Evolutionary conservation across 208 protist genomes (phyloP).

Genomic region (Acanthamoeba rhysodes): DNA sequence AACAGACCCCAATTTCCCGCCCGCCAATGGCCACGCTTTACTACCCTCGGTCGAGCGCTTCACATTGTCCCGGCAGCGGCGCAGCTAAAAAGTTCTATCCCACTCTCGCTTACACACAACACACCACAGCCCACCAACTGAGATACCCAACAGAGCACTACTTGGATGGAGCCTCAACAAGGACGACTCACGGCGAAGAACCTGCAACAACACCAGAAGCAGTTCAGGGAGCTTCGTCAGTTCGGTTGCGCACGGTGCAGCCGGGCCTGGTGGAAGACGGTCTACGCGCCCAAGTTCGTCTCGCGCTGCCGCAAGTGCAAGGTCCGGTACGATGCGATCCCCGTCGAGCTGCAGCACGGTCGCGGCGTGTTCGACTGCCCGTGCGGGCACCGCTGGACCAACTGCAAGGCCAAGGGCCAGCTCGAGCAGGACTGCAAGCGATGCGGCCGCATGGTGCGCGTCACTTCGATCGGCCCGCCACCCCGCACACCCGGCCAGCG

Average conservation of each 20-base stretch:
- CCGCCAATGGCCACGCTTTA: too few relatives aligned
- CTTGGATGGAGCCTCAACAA: too few relatives aligned
- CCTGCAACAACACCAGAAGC: neutral
- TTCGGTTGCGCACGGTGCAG: neutral
- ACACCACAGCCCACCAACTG: too few relatives aligned
- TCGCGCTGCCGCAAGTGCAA: neutral
- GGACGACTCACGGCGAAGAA: neutral
- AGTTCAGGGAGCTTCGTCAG: constrained; percentile 21
- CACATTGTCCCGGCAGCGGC: too few relatives aligned
- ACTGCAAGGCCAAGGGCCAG: constrained; percentile 39
- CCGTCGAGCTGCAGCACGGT: neutral
- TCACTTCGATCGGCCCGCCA: neutral
- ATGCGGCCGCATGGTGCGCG: constrained; percentile 6
- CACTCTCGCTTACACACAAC: neutral
- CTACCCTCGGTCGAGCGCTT: too few relatives aligned
- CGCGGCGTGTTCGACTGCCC: neutral
- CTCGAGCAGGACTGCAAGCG: constrained; percentile 39
- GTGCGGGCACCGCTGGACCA: constrained; percentile 32
- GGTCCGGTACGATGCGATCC: constrained; percentile 9
- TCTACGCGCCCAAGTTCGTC: neutral
- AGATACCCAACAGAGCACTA: too few relatives aligned
- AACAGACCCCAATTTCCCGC: too few relatives aligned
- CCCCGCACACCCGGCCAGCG: neutral
- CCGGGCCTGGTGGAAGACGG: constrained; percentile 29
- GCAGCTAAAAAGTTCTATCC: neutral